These are phyloP conservation scores for Exsudoporus floridanus DNA, from an alignment of 1,284 basidiomycete species.

Conservation along the genomic window DNA sequence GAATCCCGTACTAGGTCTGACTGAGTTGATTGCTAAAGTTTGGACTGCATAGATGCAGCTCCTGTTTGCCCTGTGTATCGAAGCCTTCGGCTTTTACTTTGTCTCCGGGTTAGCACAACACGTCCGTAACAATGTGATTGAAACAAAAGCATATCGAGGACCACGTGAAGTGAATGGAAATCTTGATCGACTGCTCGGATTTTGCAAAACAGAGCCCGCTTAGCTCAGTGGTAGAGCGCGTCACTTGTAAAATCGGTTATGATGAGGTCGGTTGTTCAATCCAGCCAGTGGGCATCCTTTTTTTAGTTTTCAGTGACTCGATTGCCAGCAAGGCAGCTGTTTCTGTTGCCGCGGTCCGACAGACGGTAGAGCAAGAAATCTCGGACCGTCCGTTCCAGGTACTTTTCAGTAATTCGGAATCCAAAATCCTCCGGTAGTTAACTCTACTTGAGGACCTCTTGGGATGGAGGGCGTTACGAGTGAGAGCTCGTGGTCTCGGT, in stretches of 20 bases:
- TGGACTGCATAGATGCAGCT: conserved; percentile 55
- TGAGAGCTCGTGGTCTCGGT: too few species aligned
- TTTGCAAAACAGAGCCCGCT: conserved; percentile 38
- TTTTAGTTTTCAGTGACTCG: too few species aligned
- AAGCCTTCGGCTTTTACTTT: background rate
- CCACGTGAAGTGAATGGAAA: background rate
- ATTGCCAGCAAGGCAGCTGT: too few species aligned
- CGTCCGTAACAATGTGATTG: background rate
- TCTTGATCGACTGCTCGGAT: background rate
- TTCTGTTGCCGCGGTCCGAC: too few species aligned
- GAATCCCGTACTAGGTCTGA: conserved; percentile 52
- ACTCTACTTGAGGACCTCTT: too few species aligned
- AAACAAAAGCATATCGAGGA: background rate
- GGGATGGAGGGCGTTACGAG: too few species aligned
- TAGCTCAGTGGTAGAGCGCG: conserved; percentile 62
- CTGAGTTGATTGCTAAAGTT: conserved; percentile 64
- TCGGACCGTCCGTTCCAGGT: too few species aligned
- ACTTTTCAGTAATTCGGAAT: too few species aligned
- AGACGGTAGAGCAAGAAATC: too few species aligned
- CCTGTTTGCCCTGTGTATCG: background rate
- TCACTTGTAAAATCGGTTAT: conserved; percentile 49
- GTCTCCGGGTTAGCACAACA: background rate
- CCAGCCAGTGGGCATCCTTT: conserved; percentile 47
- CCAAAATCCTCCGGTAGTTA: too few species aligned
- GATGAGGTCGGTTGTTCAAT: conserved; percentile 58